Percentiles rank a stretch among this genome's conserved stretches.
Conservation (phyloP, 83 land plant species). For the Picea engelmannii region DNA sequence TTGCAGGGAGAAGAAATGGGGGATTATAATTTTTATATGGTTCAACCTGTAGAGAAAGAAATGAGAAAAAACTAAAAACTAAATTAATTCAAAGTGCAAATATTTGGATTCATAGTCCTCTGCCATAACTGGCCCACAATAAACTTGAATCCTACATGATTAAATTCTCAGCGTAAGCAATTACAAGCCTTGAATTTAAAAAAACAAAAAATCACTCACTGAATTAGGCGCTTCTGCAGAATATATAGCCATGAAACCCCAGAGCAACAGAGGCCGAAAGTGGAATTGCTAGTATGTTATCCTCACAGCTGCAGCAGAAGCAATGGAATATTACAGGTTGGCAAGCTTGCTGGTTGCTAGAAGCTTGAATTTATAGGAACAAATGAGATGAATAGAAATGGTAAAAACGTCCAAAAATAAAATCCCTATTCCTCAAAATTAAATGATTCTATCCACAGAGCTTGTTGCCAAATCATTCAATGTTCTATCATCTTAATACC, state of each 20-base stretch:
- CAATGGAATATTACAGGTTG: background rate
- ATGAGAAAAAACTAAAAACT: background rate
- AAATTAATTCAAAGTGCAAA: background rate
- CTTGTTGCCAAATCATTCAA: background rate
- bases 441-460: background rate
- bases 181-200: background rate
- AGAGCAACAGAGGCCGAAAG: background rate
- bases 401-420: background rate
- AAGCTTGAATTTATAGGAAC: slow-evolving; percentile 3
- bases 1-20: too few relatives aligned
- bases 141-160: background rate
- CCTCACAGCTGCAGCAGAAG: background rate
- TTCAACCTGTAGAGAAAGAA: background rate
- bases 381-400: background rate
- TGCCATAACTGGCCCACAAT: background rate
- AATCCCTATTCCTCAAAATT: background rate
- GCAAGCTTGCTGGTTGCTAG: slow-evolving; percentile 1
- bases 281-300: background rate
- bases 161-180: background rate
- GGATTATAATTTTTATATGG: background rate
- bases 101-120: too few relatives aligned
- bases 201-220: background rate
- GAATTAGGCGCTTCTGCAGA: background rate
- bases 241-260: background rate
- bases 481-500: too few relatives aligned